Evolutionary conservation across 2,329 filamentous ascomycete species (phyloP), one percentile per base, ranked within the genome.

Genomic region (Microthyrium microscopicum): DNA sequence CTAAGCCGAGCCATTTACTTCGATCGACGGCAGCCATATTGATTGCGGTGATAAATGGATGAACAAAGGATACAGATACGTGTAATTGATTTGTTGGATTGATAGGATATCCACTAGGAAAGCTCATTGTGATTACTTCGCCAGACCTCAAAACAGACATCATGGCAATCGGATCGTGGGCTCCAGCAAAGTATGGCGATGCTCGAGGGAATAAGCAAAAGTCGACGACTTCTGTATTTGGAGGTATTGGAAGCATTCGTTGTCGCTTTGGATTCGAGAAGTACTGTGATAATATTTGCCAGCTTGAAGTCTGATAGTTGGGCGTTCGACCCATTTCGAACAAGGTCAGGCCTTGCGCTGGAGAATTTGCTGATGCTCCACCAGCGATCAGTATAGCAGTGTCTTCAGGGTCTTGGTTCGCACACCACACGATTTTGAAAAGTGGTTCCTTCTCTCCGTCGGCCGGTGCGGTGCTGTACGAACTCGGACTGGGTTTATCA

Each of bases 41-140:
- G 33, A 80, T 63, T 32, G 74, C 73, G 34, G 72, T 78, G 37
- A 89, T 72, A 49, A 92, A 95, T 0, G 89, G 89, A 48, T 94
- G 84, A 5, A 93, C 77, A 41, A 94, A 80, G 1, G 79, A 79
- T 29, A 94, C 58, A 3, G 80, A 93, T 0, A 85, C 70, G 47
- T 92, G 87, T 5, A 98, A 66, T 55, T 93, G 82, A 46, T 94
- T 93, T 4, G 85, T 93, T 2, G 89, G 84, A 19, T 76, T 80
- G 35, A 95, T 91, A 1, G 83, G 78, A 52, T 85, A 80, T 19
- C 89, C 89, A 30, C 77, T 89, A 1, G 89, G 89, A 49, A 95
- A 95, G 46, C 77, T 92, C 51, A 95, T 60, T 0, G 87, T 92
- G 33, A 91, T 66, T 19, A 95, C 57, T 55, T 95, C 87, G 16